Conservation (phyloP, 2,329 filamentous ascomycete genomes). For the Aspergillus neoniger region DNA sequence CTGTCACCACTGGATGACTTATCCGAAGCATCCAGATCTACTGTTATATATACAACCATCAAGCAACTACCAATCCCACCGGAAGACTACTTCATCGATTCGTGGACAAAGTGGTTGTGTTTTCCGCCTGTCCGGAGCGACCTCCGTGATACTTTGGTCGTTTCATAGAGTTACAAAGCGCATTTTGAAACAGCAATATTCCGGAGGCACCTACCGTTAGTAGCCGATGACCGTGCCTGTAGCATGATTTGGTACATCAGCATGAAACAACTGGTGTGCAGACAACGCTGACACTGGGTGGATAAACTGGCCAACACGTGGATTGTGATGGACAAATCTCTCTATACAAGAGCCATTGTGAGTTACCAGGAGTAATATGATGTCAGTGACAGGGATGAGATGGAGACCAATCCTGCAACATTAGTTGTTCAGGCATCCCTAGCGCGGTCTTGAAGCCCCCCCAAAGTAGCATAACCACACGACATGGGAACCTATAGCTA, state of each 20-base stretch:
- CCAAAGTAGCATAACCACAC: neutral
- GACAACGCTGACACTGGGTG: neutral
- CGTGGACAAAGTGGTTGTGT: neutral
- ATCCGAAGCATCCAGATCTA: neutral
- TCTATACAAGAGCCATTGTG: neutral
- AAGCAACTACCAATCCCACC: neutral
- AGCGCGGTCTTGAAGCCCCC: neutral
- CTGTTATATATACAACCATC: neutral
- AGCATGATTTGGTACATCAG: neutral
- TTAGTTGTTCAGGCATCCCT: neutral
- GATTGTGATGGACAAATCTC: neutral
- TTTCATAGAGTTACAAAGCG: neutral
- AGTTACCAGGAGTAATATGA: neutral
- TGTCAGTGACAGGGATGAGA: neutral
- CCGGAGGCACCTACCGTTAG: neutral
- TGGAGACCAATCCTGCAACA: neutral
- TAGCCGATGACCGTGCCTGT: neutral
- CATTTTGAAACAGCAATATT: slow-evolving; percentile 5
- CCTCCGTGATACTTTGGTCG: slow-evolving; percentile 4
- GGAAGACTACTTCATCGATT: neutral
- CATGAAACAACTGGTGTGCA: neutral
- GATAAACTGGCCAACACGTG: neutral
- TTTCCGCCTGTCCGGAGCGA: neutral
- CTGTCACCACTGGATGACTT: neutral
- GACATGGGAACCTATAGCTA: neutral